Evolutionary conservation across 176 grass and related monocot species (phyloP).

Genomic region (Aegilops tauschii): DNA sequence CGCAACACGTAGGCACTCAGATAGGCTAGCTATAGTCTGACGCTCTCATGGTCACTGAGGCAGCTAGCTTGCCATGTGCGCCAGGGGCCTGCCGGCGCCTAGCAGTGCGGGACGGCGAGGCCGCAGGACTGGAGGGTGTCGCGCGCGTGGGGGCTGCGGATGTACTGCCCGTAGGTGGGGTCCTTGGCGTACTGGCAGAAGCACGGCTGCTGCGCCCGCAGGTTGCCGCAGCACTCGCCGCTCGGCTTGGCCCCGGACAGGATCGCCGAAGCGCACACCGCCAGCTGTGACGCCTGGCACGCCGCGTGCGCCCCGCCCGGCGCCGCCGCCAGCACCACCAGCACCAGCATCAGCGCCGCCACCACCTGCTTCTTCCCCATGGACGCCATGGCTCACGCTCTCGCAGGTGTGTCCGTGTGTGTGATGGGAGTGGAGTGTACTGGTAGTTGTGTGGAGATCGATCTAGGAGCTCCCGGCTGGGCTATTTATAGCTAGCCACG

Average conservation of each 20-base stretch:
- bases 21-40: no score
- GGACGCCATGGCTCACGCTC: background rate
- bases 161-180: background rate
- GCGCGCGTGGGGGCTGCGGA: slow-evolving; percentile 29
- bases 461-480: no score
- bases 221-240: slow-evolving; percentile 23
- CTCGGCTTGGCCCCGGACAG: background rate
- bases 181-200: slow-evolving; percentile 44
- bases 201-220: slow-evolving; percentile 19
- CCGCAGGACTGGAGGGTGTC: background rate
- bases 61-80: no score
- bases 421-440: background rate
- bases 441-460: no score
- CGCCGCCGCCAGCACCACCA: background rate
- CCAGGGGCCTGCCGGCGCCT: no score
- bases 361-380: background rate
- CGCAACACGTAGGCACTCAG: no score
- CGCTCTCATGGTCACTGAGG: no score
- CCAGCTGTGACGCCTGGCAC: slow-evolving; percentile 27
- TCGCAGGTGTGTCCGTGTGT: background rate
- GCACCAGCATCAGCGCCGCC: background rate
- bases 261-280: slow-evolving; percentile 8
- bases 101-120: background rate
- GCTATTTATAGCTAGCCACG: no score
- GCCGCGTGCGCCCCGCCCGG: background rate